Evolutionary conservation across 345 rosid genomes (phyloP), one percentile per base, ranked within the genome.

Genomic region (Litchi chinensis): DNA sequence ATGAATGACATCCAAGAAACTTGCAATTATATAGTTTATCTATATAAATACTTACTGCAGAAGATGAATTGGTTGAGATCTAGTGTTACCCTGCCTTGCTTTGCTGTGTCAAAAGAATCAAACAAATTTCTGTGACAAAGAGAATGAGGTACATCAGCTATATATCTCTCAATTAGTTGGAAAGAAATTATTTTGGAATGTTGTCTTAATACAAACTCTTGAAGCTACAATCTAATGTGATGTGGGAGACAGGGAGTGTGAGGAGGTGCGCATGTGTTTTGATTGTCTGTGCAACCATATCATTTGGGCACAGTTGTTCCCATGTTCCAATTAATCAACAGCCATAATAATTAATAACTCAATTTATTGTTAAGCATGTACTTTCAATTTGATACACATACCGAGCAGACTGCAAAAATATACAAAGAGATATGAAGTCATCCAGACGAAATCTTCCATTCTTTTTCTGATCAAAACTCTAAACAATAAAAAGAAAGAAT

Each of bases 341-440:
- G 41, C 11, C n/a, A 46, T 46, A 7, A 46, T 46, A 46, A 46
- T 19, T 26, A 54, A 65, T 66, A 59, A 54, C 18, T 24, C 44
- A 41, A 37, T 50, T 46, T 7, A 24, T 37, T 21, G 32, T 37
- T 26, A 73, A 69, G 32, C 2, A 74, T 60, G 10, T 15, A 39
- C 5, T 41, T 50, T 26, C 0, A 6, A 22, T 13, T 16, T 68
- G 48, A 70, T 50, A 79, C 85, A 6, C 87, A 5, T 70, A 90
- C 95, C 90, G 81, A 70, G 93, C 85, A 68, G 95, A 92, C 77
- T 92, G 93, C 71, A 89, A 67, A 80, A 92, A 92, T 81, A 92
- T 85, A 82, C 91, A 90, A 65, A 92, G 90, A 50, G 93, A 86
- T 43, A 92, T 92, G 87, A 92, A 87, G 82, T 86, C 91, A 83